Evolutionary conservation across 495 filamentous ascomycete genomes (phyloP).

Genomic region (Aspergillus wentii): DNA sequence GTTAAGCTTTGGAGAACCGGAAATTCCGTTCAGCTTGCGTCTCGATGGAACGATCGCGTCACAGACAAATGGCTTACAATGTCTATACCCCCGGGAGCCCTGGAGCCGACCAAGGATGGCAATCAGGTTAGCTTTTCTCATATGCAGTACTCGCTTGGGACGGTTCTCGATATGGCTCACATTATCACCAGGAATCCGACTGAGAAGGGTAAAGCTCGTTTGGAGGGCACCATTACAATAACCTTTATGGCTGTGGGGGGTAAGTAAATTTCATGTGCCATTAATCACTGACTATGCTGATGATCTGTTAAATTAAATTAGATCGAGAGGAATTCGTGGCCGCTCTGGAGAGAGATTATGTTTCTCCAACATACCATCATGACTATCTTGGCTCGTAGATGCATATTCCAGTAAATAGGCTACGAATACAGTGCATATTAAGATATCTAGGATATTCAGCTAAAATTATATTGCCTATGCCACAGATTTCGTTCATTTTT

Average conservation of each 20-base stretch:
- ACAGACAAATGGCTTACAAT: constrained; percentile 33
- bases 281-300: constrained; percentile 1
- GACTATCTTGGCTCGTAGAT: too few relatives aligned
- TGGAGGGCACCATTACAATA: constrained; percentile 27
- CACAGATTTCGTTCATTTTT: too few relatives aligned
- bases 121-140: constrained; percentile 21
- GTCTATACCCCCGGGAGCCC: constrained; percentile 4
- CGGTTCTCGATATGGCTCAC: constrained; percentile 29
- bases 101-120: constrained; percentile 14
- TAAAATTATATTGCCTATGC: too few relatives aligned
- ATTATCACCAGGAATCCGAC: constrained; percentile 25
- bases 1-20: constrained; percentile 32
- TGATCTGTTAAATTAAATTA: constrained; percentile 2
- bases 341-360: too few relatives aligned
- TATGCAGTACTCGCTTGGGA: constrained; percentile 21
- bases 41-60: constrained; percentile 28
- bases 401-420: too few relatives aligned
- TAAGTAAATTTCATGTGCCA: constrained; percentile 5
- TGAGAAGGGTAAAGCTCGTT: constrained; percentile 12
- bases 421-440: too few relatives aligned
- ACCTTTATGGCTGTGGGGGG: constrained; percentile 22
- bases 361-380: too few relatives aligned
- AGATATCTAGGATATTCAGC: too few relatives aligned
- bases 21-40: constrained; percentile 18
- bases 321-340: constrained; percentile 24